Conservation (phyloP, 1,139 yeast genomes). For the Blastobotrys ciferrii region DNA sequence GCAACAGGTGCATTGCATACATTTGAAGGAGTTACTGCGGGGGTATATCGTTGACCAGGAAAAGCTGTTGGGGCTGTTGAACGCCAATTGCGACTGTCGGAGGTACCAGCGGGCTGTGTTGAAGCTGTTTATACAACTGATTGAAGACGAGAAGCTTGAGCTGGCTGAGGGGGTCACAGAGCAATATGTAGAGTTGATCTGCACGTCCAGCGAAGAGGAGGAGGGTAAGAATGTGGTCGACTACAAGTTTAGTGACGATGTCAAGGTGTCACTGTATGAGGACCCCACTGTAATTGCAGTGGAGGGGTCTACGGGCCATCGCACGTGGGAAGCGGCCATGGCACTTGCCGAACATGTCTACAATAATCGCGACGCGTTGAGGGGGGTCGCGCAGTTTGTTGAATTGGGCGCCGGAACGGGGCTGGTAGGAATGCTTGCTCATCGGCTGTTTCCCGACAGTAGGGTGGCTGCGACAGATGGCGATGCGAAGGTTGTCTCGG, state of each 20-base stretch:
- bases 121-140: slow-evolving; percentile 19
- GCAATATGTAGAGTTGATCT: slow-evolving; percentile 23
- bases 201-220: background rate
- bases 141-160: slow-evolving; percentile 16
- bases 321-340: slow-evolving; percentile 96
- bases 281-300: slow-evolving; percentile 42
- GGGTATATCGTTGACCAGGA: slow-evolving; percentile 16
- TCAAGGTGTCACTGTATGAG: slow-evolving; percentile 21
- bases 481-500: slow-evolving; percentile 58
- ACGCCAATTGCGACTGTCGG: slow-evolving; percentile 11
- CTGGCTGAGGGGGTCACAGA: slow-evolving; percentile 25
- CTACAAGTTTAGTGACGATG: slow-evolving; percentile 11
- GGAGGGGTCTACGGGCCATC: slow-evolving; percentile 76
- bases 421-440: slow-evolving; percentile 61
- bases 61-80: slow-evolving; percentile 18
- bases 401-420: slow-evolving; percentile 95
- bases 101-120: slow-evolving; percentile 23
- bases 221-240: slow-evolving; percentile 7
- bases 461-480: slow-evolving; percentile 71
- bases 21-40: slow-evolving; percentile 16
- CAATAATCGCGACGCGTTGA: background rate
- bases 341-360: slow-evolving; percentile 53
- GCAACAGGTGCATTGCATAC: slow-evolving; percentile 28
- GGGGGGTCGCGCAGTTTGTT: slow-evolving; percentile 30
- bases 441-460: slow-evolving; percentile 31